Evolutionary conservation across 129 eudicot genomes (phyloP).

Genomic region (Lonicera japonica): DNA sequence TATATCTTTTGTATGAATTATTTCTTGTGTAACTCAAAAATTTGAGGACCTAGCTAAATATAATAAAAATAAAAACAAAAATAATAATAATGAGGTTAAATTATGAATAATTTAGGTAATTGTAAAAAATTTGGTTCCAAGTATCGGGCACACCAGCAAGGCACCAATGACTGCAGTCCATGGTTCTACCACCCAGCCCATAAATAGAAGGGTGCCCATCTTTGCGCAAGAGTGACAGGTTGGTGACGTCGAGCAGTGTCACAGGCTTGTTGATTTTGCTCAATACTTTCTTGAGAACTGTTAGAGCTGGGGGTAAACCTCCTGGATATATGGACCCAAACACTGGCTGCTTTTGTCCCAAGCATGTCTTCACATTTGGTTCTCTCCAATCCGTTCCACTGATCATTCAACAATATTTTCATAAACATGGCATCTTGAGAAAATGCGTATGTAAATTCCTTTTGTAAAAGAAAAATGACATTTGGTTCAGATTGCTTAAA

Average conservation of each 20-base stretch:
- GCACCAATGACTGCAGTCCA: conserved; percentile 98
- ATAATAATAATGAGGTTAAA: conserved; percentile 3
- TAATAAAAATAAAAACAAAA: no score
- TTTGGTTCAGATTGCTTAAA: no score
- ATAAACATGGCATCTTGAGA: not conserved
- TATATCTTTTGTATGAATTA: no score
- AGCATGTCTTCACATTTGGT: conserved; percentile 52
- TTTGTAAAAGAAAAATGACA: no score
- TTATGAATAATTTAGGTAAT: no score
- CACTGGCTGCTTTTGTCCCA: conserved; percentile 55
- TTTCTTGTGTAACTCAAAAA: no score
- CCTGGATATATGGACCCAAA: conserved; percentile 55
- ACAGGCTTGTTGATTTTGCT: conserved; percentile 57
- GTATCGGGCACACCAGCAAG: conserved; percentile 88
- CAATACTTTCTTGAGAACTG: conserved; percentile 47
- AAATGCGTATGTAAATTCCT: not conserved
- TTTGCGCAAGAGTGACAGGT: conserved; percentile 64
- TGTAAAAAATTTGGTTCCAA: conserved; percentile 77
- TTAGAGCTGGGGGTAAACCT: conserved; percentile 39
- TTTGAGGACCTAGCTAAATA: no score
- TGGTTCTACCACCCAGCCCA: conserved; percentile 39
- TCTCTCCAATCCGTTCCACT: conserved; percentile 79
- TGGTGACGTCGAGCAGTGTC: conserved; percentile 59
- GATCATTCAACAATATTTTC: not conserved
- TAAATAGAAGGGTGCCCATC: conserved; percentile 82